Base-by-base conservation (phyloP, 805 yeast species). In the Saccharomycopsis capsularis region DNA sequence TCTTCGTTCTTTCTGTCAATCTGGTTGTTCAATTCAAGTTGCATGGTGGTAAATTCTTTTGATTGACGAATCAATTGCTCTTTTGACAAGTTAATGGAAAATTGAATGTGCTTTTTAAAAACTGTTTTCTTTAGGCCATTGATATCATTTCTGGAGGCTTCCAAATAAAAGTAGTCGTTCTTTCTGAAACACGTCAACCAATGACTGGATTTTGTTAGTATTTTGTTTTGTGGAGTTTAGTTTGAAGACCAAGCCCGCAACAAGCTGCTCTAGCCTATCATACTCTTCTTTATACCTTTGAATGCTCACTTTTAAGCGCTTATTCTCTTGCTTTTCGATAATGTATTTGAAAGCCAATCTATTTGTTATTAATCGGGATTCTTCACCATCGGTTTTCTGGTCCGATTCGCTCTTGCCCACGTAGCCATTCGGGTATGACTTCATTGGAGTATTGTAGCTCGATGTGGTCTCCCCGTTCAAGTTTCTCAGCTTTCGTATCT, bases 261-360 rank as follows among this genome's bases (percentile, higher is more conserved):
- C 38, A 3, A 41, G 18, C 24, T 23, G 21, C n/a, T 50, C 40
- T 22, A 50, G 38, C 29, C 54, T 19, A n/a, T 50, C 30, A 23
- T 46, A 42, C 22, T 50, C 54, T 5, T 42, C 42, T n/a, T 25
- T 16, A 29, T 41, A 42, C 3, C 47, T 9, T 35, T 47, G 16
- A 9, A 50, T 21, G 25, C 47, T 51, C 18, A 42, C 51, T 9
- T 16, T 25, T n/a, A 50, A 40, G 22, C 15, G 19, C 36, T 50
- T 50, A 35, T 42, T 50, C 29, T 50, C 54, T 29, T 50, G 27
- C 21, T 41, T 47, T 29, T 47, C 34, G 24, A 47, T 11, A 36
- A 48, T 13, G 29, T 42, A 46, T 24, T 47, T 43, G 44, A 46
- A 50, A 11, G 36, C 34, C 4, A 50, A 24, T 18, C 35, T 50